Percentiles rank a stretch among this genome's conserved stretches.
These are phyloP conservation scores for Mortierella sp. DNA, from an alignment of 371 early-diverging fungal species.

Conservation along the genomic window DNA sequence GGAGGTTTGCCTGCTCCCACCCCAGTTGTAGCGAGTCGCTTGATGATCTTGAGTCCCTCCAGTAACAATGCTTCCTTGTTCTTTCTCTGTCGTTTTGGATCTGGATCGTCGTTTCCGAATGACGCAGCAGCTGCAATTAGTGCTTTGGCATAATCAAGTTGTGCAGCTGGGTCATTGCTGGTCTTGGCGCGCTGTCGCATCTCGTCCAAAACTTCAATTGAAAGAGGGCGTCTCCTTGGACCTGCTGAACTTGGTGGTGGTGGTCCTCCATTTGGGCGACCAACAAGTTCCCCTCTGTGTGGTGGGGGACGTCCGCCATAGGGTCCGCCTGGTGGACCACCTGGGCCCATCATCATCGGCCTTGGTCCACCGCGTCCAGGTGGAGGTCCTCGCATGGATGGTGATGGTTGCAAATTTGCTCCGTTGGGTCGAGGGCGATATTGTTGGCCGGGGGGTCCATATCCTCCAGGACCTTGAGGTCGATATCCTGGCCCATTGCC, in stretches of 20 bases:
- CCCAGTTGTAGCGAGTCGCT: slow-evolving; percentile 76
- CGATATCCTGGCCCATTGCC: slow-evolving; percentile 25
- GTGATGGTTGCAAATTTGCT: slow-evolving; percentile 39
- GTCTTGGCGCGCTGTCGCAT: slow-evolving; percentile 83
- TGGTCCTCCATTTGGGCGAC: slow-evolving; percentile 15
- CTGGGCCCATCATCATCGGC: slow-evolving; percentile 45
- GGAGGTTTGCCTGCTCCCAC: slow-evolving; percentile 76
- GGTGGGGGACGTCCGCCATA: slow-evolving; percentile 49
- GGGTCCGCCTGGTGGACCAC: slow-evolving; percentile 43
- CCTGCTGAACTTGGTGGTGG: slow-evolving; percentile 13
- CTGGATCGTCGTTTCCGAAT: slow-evolving; percentile 68
- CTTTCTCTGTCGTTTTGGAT: slow-evolving; percentile 76
- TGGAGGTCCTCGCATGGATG: slow-evolving; percentile 53
- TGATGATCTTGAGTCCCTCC: slow-evolving; percentile 86
- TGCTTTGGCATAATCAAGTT: slow-evolving; percentile 87
- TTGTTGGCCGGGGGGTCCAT: slow-evolving; percentile 33
- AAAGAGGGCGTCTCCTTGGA: slow-evolving; percentile 56
- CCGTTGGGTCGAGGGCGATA: slow-evolving; percentile 25
- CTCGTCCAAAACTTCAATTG: slow-evolving; percentile 76
- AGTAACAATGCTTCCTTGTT: slow-evolving; percentile 74
- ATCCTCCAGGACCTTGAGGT: slow-evolving; percentile 44
- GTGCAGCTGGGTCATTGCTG: slow-evolving; percentile 80
- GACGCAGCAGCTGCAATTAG: slow-evolving; percentile 70
- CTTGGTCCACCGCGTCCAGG: slow-evolving; percentile 44
- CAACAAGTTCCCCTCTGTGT: slow-evolving; percentile 1